Evolutionary conservation across 306 rosid genomes (phyloP).

Genomic region (Potentilla sterilis): DNA sequence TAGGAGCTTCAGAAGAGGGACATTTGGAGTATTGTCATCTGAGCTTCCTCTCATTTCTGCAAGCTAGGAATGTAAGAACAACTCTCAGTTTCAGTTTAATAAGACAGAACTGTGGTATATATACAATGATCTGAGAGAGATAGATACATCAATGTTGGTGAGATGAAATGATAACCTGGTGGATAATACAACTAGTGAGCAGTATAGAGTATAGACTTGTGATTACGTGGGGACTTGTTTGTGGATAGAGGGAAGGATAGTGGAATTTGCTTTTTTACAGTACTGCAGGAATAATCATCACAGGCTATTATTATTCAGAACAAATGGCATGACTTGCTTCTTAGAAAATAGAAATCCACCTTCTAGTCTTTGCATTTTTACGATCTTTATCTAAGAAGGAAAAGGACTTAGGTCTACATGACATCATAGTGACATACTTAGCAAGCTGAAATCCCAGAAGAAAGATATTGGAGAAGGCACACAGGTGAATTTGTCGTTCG

Average conservation of each 20-base stretch:
- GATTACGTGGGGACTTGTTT: neutral
- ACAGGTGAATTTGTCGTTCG: neutral
- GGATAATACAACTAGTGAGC: slow-evolving; percentile 1
- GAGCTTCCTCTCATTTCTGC: slow-evolving; percentile 33
- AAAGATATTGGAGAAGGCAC: neutral
- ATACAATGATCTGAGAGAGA: neutral
- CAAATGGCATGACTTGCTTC: slow-evolving; percentile 2
- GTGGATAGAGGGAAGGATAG: slow-evolving; percentile 51
- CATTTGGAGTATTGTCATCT: slow-evolving; percentile 22
- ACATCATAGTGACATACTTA: slow-evolving; percentile 3
- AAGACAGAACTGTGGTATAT: neutral
- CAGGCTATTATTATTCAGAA: neutral
- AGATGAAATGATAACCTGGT: neutral
- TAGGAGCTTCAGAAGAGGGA: slow-evolving; percentile 45
- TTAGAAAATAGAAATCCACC: neutral
- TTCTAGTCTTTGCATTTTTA: neutral
- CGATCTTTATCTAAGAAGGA: neutral
- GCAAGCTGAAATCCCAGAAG: neutral
- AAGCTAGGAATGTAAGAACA: slow-evolving; percentile 3
- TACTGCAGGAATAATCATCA: slow-evolving; percentile 14
- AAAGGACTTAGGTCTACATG: neutral
- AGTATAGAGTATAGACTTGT: neutral
- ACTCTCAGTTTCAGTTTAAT: neutral
- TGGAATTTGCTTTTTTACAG: slow-evolving; percentile 39
- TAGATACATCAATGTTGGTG: neutral